These are phyloP conservation scores for Aspergillus sp. DNA, from an alignment of 2,329 filamentous ascomycete genomes.

Conservation along the genomic window DNA sequence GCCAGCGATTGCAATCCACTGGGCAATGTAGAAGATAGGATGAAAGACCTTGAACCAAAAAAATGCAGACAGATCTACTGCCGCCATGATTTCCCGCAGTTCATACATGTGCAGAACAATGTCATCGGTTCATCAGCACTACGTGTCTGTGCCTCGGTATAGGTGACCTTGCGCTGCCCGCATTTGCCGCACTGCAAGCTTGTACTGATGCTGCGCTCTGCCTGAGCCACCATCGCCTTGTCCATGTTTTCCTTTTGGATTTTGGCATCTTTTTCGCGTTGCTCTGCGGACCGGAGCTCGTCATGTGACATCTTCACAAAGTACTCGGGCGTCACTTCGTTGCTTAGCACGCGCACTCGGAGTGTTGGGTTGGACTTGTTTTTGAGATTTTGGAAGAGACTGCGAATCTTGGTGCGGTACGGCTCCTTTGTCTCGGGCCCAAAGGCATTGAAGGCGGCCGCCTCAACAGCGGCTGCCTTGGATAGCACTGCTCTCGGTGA, in stretches of 20 bases:
- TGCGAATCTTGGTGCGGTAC: slow-evolving; percentile 89
- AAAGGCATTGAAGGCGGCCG: slow-evolving; percentile 71
- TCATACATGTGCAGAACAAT: slow-evolving; percentile 53
- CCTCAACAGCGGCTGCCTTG: slow-evolving; percentile 73
- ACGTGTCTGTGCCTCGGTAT: slow-evolving; percentile 93
- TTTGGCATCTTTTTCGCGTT: slow-evolving; percentile 73
- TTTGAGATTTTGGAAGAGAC: slow-evolving; percentile 93
- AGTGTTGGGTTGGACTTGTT: slow-evolving; percentile 83
- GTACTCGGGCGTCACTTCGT: slow-evolving; percentile 69
- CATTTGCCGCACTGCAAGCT: slow-evolving; percentile 90
- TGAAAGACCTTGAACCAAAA: slow-evolving; percentile 13
- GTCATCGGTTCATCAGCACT: slow-evolving; percentile 86
- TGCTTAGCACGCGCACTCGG: slow-evolving; percentile 73
- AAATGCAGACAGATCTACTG: slow-evolving; percentile 33
- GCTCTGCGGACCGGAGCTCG: slow-evolving; percentile 86
- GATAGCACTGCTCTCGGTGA: slow-evolving; percentile 68
- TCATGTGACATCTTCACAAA: slow-evolving; percentile 89
- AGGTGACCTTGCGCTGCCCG: slow-evolving; percentile 90
- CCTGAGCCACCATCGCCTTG: slow-evolving; percentile 91
- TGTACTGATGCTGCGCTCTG: slow-evolving; percentile 86
- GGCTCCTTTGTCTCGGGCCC: slow-evolving; percentile 71
- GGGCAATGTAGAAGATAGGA: slow-evolving; percentile 17
- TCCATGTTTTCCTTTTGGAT: slow-evolving; percentile 94
- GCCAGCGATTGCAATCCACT: slow-evolving; percentile 15
- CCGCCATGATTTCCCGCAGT: slow-evolving; percentile 54